These are phyloP conservation scores for Neonectria neomacrospora DNA, from an alignment of 2,329 filamentous ascomycete genomes.

Conservation along the genomic window DNA sequence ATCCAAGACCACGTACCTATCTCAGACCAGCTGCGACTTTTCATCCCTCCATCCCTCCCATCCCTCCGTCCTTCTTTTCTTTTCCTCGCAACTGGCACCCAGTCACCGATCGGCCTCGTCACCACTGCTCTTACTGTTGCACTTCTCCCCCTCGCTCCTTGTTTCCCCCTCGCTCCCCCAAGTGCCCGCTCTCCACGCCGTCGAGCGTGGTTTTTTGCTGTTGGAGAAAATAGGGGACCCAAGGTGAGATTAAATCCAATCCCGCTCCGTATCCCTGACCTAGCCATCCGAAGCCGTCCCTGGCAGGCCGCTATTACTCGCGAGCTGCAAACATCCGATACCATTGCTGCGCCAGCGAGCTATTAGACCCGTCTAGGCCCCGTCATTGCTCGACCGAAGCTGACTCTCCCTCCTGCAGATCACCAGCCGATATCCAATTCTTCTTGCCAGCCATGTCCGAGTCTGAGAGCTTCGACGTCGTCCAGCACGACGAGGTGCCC, in stretches of 20 bases:
- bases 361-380: constrained; percentile 23
- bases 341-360: constrained; percentile 1
- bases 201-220: constrained; percentile 16
- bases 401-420: constrained; percentile 26
- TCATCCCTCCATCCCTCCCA: constrained; percentile 10
- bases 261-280: constrained; percentile 27
- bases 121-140: constrained; percentile 16
- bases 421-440: constrained; percentile 30
- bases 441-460: constrained; percentile 56
- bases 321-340: constrained; percentile 24
- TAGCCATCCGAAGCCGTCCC: constrained; percentile 20
- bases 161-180: neutral
- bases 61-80: constrained; percentile 8
- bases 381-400: constrained; percentile 4
- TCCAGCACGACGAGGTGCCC: constrained; percentile 55
- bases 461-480: constrained; percentile 58
- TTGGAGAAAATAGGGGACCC: constrained; percentile 29
- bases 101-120: constrained; percentile 12
- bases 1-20: constrained; percentile 8
- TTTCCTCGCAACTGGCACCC: neutral
- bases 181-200: neutral
- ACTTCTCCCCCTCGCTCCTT: neutral
- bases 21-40: neutral
- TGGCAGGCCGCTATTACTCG: constrained; percentile 1
- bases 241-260: constrained; percentile 29